These are phyloP conservation scores for Anthoceros angustus DNA, from an alignment of 225 moss, liverwort and hornwort species.

Conservation along the genomic window DNA sequence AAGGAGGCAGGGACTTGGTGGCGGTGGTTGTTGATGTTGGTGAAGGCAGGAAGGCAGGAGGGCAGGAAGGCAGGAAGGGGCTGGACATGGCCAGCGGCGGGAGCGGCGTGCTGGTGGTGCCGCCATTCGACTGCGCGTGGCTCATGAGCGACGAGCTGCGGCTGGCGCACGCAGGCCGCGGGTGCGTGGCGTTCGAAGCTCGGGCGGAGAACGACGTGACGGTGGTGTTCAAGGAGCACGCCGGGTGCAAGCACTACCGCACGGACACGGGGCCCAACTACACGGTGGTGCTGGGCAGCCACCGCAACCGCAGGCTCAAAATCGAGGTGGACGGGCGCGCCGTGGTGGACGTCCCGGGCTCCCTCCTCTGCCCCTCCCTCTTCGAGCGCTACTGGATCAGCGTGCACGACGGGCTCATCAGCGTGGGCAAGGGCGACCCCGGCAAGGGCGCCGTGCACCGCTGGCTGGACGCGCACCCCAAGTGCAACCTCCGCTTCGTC, in stretches of 20 bases:
- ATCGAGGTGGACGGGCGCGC: conserved; percentile 66
- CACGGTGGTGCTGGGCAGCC: conserved; percentile 85
- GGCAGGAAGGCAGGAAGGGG: neutral
- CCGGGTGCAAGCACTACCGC: conserved; percentile 94
- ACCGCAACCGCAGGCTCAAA: conserved; percentile 81
- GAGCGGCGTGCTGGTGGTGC: conserved; percentile 53
- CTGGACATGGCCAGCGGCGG: neutral
- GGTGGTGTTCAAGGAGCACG: conserved; percentile 82
- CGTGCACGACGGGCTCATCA: conserved; percentile 55
- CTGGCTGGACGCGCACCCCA: conserved; percentile 76
- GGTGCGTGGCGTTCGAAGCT: conserved; percentile 81
- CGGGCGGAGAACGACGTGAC: conserved; percentile 89
- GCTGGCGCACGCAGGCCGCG: conserved; percentile 50
- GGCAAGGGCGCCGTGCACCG: conserved; percentile 53
- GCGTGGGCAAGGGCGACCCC: conserved; percentile 78
- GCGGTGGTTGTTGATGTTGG: neutral
- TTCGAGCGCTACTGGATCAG: conserved; percentile 94
- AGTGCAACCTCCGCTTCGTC: conserved; percentile 49
- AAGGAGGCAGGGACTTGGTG: neutral
- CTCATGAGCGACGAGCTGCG: conserved; percentile 75
- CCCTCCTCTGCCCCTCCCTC: conserved; percentile 39
- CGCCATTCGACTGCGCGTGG: conserved; percentile 98
- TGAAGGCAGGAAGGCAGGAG: neutral
- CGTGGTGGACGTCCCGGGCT: conserved; percentile 63
- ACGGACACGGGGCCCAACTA: conserved; percentile 70